phyloP scores from a whole-genome alignment of 805 yeast species.

The Yamadazyma takamatsuzukensis region DNA sequence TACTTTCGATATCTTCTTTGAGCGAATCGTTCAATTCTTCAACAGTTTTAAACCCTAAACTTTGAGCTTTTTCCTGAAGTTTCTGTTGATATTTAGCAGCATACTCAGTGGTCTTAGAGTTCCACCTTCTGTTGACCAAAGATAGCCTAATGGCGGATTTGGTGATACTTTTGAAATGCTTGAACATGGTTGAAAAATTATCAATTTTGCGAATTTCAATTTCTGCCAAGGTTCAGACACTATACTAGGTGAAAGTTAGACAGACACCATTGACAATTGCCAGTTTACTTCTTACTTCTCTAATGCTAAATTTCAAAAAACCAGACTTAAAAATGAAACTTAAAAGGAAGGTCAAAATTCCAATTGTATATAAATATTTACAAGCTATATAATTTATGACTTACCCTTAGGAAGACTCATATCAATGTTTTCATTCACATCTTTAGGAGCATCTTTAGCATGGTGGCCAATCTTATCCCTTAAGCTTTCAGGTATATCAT shows the following conservation, averaged over 20 bases:
- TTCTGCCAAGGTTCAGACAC: too few species aligned
- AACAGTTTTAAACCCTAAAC: conserved; percentile 36
- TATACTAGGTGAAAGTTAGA: too few species aligned
- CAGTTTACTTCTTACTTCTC: too few species aligned
- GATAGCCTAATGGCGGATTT: too few species aligned
- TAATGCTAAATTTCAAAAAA: too few species aligned
- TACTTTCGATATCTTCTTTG: conserved; percentile 56
- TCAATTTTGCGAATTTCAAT: too few species aligned
- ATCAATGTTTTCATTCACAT: conserved; percentile 15
- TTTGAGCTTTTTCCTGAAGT: conserved; percentile 32
- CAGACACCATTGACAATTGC: too few species aligned
- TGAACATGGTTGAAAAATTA: too few species aligned
- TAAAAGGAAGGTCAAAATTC: too few species aligned
- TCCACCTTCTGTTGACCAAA: not conserved
- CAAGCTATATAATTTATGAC: not conserved
- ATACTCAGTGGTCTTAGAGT: conserved; percentile 6
- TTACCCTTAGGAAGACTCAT: conserved; percentile 9
- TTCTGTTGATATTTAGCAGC: conserved; percentile 25
- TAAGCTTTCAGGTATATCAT: conserved; percentile 60
- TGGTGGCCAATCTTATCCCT: conserved; percentile 54
- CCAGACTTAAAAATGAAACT: too few species aligned
- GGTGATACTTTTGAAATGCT: too few species aligned
- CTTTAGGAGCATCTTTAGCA: conserved; percentile 65
- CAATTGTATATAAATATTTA: too few species aligned
- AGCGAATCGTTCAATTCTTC: conserved; percentile 60